These are phyloP conservation scores for Carex littledalei DNA, from an alignment of 176 grass and related monocot species.

Conservation along the genomic window DNA sequence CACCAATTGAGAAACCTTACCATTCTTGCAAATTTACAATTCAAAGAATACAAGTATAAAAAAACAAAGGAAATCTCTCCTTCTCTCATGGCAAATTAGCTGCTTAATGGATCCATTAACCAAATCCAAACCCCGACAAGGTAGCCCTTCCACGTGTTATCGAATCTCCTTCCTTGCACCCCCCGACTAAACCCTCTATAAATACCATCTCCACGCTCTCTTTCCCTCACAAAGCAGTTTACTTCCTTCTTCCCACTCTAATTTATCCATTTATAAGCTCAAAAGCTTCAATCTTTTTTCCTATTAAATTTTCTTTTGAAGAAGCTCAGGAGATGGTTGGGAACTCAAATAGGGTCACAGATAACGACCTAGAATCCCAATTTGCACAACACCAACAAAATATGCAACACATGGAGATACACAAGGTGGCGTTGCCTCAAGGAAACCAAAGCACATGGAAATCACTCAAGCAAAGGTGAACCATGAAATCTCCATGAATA, in stretches of 20 bases:
- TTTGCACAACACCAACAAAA: slow-evolving; percentile 25
- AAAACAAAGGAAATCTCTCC: not conserved
- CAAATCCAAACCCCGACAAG: not conserved
- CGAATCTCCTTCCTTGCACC: not conserved
- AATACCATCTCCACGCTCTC: not conserved
- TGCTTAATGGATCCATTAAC: not conserved
- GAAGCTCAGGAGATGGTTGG: slow-evolving; percentile 21
- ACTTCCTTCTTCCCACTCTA: not conserved
- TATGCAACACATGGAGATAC: slow-evolving; percentile 37
- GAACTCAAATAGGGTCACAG: slow-evolving; percentile 21
- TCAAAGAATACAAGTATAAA: not conserved
- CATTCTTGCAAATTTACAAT: not conserved
- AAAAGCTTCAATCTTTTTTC: not conserved
- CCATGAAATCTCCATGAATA: not conserved
- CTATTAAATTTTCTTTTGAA: not conserved
- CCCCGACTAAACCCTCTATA: slow-evolving; percentile 8
- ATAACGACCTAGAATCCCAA: slow-evolving; percentile 19
- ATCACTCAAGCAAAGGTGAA: slow-evolving; percentile 42
- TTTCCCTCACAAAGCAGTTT: slow-evolving; percentile 9
- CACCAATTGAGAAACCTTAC: not conserved
- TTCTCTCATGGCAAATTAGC: not conserved
- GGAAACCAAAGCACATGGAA: slow-evolving; percentile 22
- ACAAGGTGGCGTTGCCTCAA: slow-evolving; percentile 73
- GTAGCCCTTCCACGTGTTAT: not conserved
- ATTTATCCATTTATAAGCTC: not conserved